Evolutionary conservation across 2,329 filamentous ascomycete species (phyloP).

Genomic region (Bipolaris bicolor): DNA sequence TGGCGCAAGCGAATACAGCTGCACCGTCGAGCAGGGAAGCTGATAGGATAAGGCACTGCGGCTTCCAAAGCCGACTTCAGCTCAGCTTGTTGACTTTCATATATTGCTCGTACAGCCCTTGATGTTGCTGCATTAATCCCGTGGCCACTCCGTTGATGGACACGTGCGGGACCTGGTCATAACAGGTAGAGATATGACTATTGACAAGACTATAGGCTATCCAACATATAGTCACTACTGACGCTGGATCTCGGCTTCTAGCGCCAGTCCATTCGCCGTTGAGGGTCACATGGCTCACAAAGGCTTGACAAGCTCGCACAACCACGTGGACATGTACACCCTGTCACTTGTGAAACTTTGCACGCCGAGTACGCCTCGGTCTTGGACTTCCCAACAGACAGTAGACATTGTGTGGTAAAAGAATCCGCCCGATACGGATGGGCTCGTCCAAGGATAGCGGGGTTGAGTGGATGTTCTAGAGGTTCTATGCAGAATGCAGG

Average conservation of each 20-base stretch:
- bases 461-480: background rate
- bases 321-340: background rate
- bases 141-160: slow-evolving; percentile 11
- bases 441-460: background rate
- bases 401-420: background rate
- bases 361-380: background rate
- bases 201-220: slow-evolving; percentile 4
- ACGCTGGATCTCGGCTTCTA: slow-evolving; percentile 5
- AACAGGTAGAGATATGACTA: slow-evolving; percentile 6
- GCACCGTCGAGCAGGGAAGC: slow-evolving; percentile 4
- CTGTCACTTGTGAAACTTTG: background rate
- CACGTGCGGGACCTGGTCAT: slow-evolving; percentile 11
- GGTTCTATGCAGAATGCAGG: slow-evolving; percentile 3
- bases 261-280: background rate
- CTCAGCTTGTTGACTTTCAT: slow-evolving; percentile 20
- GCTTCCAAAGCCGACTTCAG: slow-evolving; percentile 28
- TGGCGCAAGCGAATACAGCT: background rate
- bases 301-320: background rate
- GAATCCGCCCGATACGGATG: background rate
- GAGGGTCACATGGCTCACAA: background rate
- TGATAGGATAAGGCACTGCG: slow-evolving; percentile 17
- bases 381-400: too few relatives aligned
- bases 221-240: slow-evolving; percentile 1
- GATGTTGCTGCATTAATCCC: slow-evolving; percentile 13
- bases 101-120: slow-evolving; percentile 33